These are phyloP conservation scores for Xylaria intraflava DNA, from an alignment of 495 filamentous ascomycete genomes.

Conservation along the genomic window DNA sequence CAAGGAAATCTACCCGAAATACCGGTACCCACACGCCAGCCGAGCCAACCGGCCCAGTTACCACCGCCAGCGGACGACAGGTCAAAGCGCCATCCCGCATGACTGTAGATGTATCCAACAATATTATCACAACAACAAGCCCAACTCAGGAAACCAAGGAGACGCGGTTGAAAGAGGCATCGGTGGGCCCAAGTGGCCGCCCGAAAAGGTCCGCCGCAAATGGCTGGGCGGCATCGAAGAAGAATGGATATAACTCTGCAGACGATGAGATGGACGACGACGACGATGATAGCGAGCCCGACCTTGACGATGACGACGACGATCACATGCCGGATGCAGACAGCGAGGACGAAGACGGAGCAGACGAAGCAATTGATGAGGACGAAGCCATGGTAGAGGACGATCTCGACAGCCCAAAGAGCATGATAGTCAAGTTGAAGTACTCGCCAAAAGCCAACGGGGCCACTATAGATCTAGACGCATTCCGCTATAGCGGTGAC, in stretches of 20 bases:
- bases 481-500: constrained; percentile 21
- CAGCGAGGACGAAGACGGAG: constrained; percentile 39
- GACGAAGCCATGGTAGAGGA: constrained; percentile 52
- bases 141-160: constrained; percentile 28
- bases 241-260: constrained; percentile 56
- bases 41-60: constrained; percentile 64
- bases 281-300: constrained; percentile 49
- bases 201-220: constrained; percentile 38
- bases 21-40: constrained; percentile 65
- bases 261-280: constrained; percentile 70
- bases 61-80: constrained; percentile 86
- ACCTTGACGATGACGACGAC: constrained; percentile 57
- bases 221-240: constrained; percentile 52
- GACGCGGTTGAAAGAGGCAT: constrained; percentile 23
- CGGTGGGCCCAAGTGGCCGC: constrained; percentile 26
- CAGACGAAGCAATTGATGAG: constrained; percentile 47
- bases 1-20: constrained; percentile 66
- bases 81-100: constrained; percentile 67
- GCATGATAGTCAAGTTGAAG: constrained; percentile 60
- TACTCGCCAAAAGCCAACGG: constrained; percentile 22
- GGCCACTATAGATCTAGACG: constrained; percentile 13
- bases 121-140: constrained; percentile 30
- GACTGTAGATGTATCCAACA: constrained; percentile 65
- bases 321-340: constrained; percentile 43
- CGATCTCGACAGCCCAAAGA: constrained; percentile 42